Evolutionary conservation across 257 asterid species (phyloP).

Genomic region (Striga asiatica): DNA sequence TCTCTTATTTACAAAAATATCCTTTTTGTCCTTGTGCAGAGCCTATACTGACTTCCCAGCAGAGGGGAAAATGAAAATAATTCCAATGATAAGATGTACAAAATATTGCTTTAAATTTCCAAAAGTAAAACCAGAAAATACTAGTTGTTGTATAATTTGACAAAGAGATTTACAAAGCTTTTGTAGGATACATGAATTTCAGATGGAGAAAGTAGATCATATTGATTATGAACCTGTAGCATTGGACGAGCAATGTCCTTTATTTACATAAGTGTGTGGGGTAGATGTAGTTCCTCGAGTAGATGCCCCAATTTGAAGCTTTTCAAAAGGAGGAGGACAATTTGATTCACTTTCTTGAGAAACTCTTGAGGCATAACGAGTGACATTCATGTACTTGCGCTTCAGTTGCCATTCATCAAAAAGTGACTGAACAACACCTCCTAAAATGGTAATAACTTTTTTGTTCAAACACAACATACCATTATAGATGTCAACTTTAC

Average conservation of each 20-base stretch:
- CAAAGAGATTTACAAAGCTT: not conserved
- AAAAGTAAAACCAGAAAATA: conserved; percentile 4
- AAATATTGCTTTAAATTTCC: not conserved
- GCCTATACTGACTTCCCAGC: conserved; percentile 1
- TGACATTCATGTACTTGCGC: conserved; percentile 56
- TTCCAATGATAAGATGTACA: not conserved
- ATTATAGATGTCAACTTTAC: conserved; percentile 35
- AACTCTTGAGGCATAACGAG: conserved; percentile 37
- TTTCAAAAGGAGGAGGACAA: conserved; percentile 72
- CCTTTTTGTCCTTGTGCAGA: not conserved
- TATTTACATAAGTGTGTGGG: conserved; percentile 12
- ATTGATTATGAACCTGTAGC: conserved; percentile 17
- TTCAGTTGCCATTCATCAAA: conserved; percentile 82
- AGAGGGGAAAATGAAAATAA: not conserved
- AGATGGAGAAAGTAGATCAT: not conserved
- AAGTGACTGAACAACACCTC: conserved; percentile 77
- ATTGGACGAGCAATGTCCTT: conserved; percentile 10
- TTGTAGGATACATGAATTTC: not conserved
- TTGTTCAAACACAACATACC: conserved; percentile 64
- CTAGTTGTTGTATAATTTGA: not conserved
- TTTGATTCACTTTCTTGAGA: conserved; percentile 42
- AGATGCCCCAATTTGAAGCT: conserved; percentile 42
- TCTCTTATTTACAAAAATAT: not conserved
- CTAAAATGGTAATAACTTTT: conserved; percentile 41
- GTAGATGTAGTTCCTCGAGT: conserved; percentile 21